Evolutionary conservation across 2,329 filamentous ascomycete genomes (phyloP), one percentile per base, ranked within the genome.

Genomic region (Paecilomyces variotii): DNA sequence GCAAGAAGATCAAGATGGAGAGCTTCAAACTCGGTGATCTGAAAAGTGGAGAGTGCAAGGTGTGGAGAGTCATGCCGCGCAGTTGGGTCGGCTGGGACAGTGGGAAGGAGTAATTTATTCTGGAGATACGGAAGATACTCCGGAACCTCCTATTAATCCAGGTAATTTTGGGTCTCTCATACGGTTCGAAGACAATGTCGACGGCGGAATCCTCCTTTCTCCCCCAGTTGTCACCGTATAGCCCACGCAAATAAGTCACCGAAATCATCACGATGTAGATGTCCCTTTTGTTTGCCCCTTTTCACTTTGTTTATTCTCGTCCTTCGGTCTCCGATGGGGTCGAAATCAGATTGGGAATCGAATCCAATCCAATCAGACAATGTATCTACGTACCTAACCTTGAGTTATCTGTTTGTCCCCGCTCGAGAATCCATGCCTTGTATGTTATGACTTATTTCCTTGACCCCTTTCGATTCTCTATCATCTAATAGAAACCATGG

Each of bases 21-120:
- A 96, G 91, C 76, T 97, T 93, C 78, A 90, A 92, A 78, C 82
- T 99, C 61, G 91, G 92, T 52, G 94, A 99, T 77, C 71, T 99
- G 72, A 84, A 90, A 70, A 93, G 88, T 74, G 94, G 94, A 19
- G 94, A 99, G 78, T 92, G 97, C 67, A 93, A 94, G 79, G 91
- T 99, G 61, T 99, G 94, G 94, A 85, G 94, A 59, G 89, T 97
- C 53, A 96, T 97, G 85, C 89, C 90, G 45, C 84, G 90, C 67
- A 87, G 84, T 70, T 99, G 92, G 91, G 87, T 97, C 56, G 91
- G 92, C 26, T 97, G 93, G 94, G 87, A 87, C 57, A 59, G 60
- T 56, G 56, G 53, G 53, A 69, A 65, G 63, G 39, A 49, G 9
- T 56, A 49, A 56, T 26, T 26, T 19, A 25, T n/a, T 45, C 19